Evolutionary conservation across 75 land plant species (phyloP), one percentile per base, ranked within the genome.

Genomic region (Pseudotsuga menziesii): DNA sequence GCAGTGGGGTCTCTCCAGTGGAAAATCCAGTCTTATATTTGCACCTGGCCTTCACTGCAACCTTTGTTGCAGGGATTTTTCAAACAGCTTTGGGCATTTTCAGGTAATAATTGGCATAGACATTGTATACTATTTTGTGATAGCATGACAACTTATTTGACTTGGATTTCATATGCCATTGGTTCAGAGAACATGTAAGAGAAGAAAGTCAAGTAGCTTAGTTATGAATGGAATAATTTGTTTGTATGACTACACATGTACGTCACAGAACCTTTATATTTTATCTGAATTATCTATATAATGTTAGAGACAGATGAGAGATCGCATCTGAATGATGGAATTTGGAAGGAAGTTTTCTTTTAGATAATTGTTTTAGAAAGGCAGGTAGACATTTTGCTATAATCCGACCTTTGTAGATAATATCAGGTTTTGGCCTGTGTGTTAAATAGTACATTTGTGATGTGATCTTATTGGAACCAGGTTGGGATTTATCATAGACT

Each of bases 401-500:
- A 41, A 39, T 2, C 22, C 41, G 32, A 20, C 41, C 1, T 17
- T 64, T 12, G 13, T 29, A 32, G 0, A 32, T 15, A 26, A 64
- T 36, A 5, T 35, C 8, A 29, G 39, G 27, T 32, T 64, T 17
- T 25, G 15, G 12, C 16, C 19, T 29, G 20, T 35, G 12, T 9
- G 54, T 48, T 48, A 2, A 2, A 63, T 14, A 25, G 64, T 62
- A 62, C 26, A 35, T 39, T 4, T 48, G 54, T 48, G 12, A 48
- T 48, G 54, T 9, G 11, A 48, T 11, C 9, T 48, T 48, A 48
- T 48, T 48, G 54, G 54, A 48, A 12, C 54, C 91, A 95, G 98
- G 86, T 78, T 96, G 23, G 98, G 98, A 36, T 90, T 93, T 58
- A 82, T 96, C 64, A 88, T 94, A 72, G 92, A 94, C 77, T 92